A percentile compares a stretch with the other conserved stretches of the same genome.
phyloP scores from a whole-genome alignment of 2,329 filamentous ascomycete genomes.

The Pseudogymnoascus sp. region DNA sequence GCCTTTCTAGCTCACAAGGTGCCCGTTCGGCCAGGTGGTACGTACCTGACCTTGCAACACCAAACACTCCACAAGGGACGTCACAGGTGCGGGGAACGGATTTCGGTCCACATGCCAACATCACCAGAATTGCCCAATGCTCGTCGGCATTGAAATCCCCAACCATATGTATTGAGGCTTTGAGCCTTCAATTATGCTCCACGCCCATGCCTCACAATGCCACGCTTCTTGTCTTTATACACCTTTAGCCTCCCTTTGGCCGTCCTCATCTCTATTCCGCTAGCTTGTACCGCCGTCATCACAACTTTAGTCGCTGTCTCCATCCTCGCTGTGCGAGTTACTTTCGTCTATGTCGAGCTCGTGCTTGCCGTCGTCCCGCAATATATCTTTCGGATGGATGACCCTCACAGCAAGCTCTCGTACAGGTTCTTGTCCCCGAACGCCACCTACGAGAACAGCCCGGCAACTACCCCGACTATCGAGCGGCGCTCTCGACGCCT shows the following conservation, averaged over 20 bases:
- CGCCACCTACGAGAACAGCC: neutral
- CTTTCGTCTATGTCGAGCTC: slow-evolving; percentile 58
- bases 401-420: slow-evolving; percentile 15
- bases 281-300: slow-evolving; percentile 55
- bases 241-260: slow-evolving; percentile 55
- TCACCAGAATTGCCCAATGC: neutral
- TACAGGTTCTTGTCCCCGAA: neutral
- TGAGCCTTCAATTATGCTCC: neutral
- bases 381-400: slow-evolving; percentile 35
- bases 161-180: neutral
- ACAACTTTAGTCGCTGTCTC: slow-evolving; percentile 57
- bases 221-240: slow-evolving; percentile 47
- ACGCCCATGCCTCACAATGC: slow-evolving; percentile 34
- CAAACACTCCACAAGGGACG: neutral
- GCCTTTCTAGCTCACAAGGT: neutral
- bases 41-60: neutral
- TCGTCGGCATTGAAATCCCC: neutral
- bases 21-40: neutral
- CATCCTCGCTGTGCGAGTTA: slow-evolving; percentile 53
- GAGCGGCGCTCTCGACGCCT: neutral
- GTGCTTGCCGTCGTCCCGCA: slow-evolving; percentile 50
- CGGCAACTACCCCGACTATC: neutral
- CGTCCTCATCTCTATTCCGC: slow-evolving; percentile 54
- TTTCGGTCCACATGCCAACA: neutral
- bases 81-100: neutral